phyloP scores from a whole-genome alignment of 805 yeast species.

The Pichia kluyveri region DNA sequence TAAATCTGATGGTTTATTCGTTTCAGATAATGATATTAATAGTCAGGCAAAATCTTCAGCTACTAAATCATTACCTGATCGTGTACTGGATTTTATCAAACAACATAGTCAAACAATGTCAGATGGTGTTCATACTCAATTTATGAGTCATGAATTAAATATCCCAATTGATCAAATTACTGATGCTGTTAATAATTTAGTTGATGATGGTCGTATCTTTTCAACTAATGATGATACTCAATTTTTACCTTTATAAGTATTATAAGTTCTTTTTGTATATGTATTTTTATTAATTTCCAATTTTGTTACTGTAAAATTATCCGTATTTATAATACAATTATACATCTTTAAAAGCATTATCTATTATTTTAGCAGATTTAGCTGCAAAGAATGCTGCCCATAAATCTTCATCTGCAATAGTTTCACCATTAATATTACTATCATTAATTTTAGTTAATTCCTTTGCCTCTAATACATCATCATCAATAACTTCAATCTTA shows the following conservation, averaged over 20 bases:
- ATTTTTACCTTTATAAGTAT: constrained; percentile 39
- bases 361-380: constrained; percentile 17
- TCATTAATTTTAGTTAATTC: constrained; percentile 46
- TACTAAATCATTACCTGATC: constrained; percentile 15
- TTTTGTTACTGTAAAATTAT: no score
- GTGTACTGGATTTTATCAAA: constrained; percentile 39
- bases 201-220: constrained; percentile 62
- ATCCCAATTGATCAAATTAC: constrained; percentile 41
- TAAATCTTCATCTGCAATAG: constrained; percentile 47
- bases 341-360: constrained; percentile 8
- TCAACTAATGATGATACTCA: constrained; percentile 61
- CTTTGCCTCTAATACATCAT: constrained; percentile 42
- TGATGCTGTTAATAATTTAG: constrained; percentile 41
- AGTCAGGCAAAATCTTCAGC: constrained; percentile 3
- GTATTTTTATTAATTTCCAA: constrained; percentile 15
- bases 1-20: constrained; percentile 32
- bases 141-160: constrained; percentile 49
- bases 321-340: no score
- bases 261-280: not conserved
- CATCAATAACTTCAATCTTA: constrained; percentile 18
- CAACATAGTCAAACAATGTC: constrained; percentile 47
- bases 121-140: constrained; percentile 67
- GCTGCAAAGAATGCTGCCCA: constrained; percentile 53
- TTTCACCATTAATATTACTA: constrained; percentile 47
- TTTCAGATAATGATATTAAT: constrained; percentile 27